Percentiles rank a stretch among this genome's conserved stretches.
Conservation (phyloP, 2,329 filamentous ascomycete species). For the Arthrobotrys entomopaga region DNA sequence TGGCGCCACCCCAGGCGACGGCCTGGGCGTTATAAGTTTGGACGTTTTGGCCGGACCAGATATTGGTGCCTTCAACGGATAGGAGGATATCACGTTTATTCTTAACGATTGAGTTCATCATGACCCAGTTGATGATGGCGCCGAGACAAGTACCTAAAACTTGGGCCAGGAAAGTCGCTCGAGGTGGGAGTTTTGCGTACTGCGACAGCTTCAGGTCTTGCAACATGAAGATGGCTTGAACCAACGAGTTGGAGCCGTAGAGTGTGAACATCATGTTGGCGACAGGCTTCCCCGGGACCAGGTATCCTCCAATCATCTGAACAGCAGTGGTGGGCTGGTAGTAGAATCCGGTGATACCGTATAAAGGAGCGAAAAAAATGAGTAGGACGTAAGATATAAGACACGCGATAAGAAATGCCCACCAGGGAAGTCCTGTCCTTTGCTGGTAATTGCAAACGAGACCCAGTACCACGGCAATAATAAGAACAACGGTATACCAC, state of each 20-base stretch:
- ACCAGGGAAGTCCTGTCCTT: conserved; percentile 62
- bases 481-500: conserved; percentile 63
- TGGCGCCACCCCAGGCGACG: conserved; percentile 63
- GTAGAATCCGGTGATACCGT: conserved; percentile 63
- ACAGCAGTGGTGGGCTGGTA: conserved; percentile 62
- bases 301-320: conserved; percentile 66
- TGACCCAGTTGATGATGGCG: conserved; percentile 64
- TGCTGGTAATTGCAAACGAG: conserved; percentile 62
- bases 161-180: conserved; percentile 65
- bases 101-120: conserved; percentile 65
- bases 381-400: conserved; percentile 61
- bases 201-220: conserved; percentile 62
- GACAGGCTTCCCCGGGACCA: conserved; percentile 62
- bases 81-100: conserved; percentile 64
- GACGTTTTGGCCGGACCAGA: conserved; percentile 66
- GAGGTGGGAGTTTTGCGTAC: conserved; percentile 62
- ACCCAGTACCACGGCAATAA: conserved; percentile 61
- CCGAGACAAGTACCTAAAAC: conserved; percentile 64
- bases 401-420: conserved; percentile 63
- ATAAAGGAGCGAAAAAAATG: conserved; percentile 63
- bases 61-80: conserved; percentile 63
- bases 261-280: conserved; percentile 65
- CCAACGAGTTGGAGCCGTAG: conserved; percentile 53
- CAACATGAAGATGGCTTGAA: conserved; percentile 61
- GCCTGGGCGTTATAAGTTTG: conserved; percentile 66